Percentiles rank a stretch among this genome's conserved stretches.
These are phyloP conservation scores for Dryadomyces quercivorus DNA, from an alignment of 2,329 filamentous ascomycete genomes.

Conservation along the genomic window DNA sequence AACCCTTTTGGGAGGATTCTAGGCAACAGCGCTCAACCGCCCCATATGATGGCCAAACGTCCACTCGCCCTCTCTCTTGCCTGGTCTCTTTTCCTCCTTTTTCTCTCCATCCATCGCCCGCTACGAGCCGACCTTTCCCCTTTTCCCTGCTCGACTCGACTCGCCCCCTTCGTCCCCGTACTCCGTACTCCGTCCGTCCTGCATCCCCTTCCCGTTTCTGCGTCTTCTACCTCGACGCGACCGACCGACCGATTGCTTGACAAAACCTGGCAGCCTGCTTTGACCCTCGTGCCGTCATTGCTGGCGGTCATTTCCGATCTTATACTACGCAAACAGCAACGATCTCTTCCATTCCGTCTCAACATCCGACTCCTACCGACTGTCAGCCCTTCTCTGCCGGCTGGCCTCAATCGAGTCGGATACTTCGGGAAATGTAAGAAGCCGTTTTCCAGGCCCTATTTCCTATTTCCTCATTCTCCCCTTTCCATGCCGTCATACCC, in stretches of 20 bases:
- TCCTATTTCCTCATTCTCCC: background rate
- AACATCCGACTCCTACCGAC: background rate
- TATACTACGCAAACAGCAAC: background rate
- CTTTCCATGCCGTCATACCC: background rate
- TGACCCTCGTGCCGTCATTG: background rate
- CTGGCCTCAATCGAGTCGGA: no score
- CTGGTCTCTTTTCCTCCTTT: background rate
- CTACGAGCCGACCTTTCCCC: background rate
- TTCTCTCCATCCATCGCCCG: background rate
- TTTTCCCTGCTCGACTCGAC: background rate
- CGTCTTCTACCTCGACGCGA: background rate
- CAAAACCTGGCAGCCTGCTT: background rate
- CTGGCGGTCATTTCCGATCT: background rate
- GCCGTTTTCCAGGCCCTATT: background rate
- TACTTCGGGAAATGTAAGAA: no score
- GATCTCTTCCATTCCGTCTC: background rate
- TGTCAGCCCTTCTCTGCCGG: background rate
- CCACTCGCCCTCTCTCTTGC: slow-evolving; percentile 3
- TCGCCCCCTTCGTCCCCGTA: background rate
- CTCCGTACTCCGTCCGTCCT: background rate
- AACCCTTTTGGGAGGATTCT: slow-evolving; percentile 10
- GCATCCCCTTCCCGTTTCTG: background rate
- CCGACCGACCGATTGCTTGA: background rate
- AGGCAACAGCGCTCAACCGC: slow-evolving; percentile 13
- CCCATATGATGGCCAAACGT: slow-evolving; percentile 8